Percentiles rank a stretch among this genome's conserved stretches.
phyloP scores from a whole-genome alignment of 2,329 filamentous ascomycete species.

The Podosphaera fusca region DNA sequence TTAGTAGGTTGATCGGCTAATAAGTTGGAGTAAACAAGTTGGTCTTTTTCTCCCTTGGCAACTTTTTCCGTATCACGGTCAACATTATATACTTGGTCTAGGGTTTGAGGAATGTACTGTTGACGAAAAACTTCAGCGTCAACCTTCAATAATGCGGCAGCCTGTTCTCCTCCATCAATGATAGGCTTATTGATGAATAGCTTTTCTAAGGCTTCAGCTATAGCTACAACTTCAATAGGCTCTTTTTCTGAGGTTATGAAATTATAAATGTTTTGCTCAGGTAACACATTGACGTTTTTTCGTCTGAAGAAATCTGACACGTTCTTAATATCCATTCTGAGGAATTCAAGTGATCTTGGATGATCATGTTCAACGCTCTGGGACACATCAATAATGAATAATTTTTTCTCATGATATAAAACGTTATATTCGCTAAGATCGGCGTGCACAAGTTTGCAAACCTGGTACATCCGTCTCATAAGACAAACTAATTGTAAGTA shows the following conservation, averaged over 20 bases:
- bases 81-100: conserved; percentile 90
- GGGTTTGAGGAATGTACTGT: conserved; percentile 86
- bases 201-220: conserved; percentile 38
- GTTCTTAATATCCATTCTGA: conserved; percentile 98
- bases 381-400: conserved; percentile 93
- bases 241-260: conserved; percentile 51
- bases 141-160: conserved; percentile 38
- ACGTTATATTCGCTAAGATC: conserved; percentile 98
- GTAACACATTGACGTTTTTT: conserved; percentile 59
- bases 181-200: conserved; percentile 36
- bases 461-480: conserved; percentile 85
- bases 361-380: conserved; percentile 96
- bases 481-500: conserved; percentile 69
- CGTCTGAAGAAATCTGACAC: conserved; percentile 77
- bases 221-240: conserved; percentile 33
- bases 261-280: conserved; percentile 59
- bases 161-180: conserved; percentile 30
- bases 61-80: conserved; percentile 73
- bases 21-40: conserved; percentile 68
- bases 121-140: conserved; percentile 86
- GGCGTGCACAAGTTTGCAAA: conserved; percentile 77
- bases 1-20: conserved; percentile 42
- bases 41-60: conserved; percentile 45
- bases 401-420: conserved; percentile 57
- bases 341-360: conserved; percentile 72